These are phyloP conservation scores for Penicillium verhagenii DNA, from an alignment of 495 filamentous ascomycete genomes.

Conservation along the genomic window DNA sequence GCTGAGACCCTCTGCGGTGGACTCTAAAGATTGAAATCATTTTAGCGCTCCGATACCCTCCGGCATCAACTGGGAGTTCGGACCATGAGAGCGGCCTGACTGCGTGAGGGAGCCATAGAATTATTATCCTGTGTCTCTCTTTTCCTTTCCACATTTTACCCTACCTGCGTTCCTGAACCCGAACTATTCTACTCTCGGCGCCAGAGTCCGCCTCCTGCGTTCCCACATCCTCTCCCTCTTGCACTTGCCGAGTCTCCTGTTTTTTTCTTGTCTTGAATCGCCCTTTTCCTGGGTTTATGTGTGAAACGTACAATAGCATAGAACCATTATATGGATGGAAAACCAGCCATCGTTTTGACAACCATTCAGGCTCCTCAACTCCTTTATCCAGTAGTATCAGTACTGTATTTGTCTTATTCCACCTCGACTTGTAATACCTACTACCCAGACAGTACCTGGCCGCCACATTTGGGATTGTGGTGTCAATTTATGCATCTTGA, in stretches of 20 bases:
- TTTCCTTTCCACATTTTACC: conserved; percentile 9
- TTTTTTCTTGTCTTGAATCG: conserved; percentile 18
- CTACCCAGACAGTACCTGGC: too few species aligned
- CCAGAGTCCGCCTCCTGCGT: conserved; percentile 29
- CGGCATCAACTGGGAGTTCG: conserved; percentile 44
- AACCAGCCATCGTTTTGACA: conserved; percentile 28
- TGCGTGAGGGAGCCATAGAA: conserved; percentile 39
- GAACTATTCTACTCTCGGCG: conserved; percentile 20
- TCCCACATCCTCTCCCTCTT: conserved; percentile 27
- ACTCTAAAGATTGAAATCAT: conserved; percentile 37
- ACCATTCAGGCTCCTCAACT: neutral
- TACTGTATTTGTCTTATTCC: too few species aligned
- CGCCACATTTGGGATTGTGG: too few species aligned
- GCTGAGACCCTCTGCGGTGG: conserved; percentile 68
- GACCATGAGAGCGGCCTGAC: conserved; percentile 43
- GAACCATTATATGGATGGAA: conserved; percentile 32
- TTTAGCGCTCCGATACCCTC: conserved; percentile 51
- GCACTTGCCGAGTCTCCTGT: conserved; percentile 26
- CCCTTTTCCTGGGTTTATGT: conserved; percentile 27
- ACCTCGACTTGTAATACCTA: too few species aligned
- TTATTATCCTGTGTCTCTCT: conserved; percentile 14
- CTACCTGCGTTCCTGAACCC: conserved; percentile 15
- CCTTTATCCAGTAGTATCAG: neutral
- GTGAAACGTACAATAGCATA: conserved; percentile 39
- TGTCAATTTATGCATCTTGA: neutral